Evolutionary conservation across 2,329 filamentous ascomycete genomes (phyloP), one percentile per base, ranked within the genome.

Genomic region (Penicillium capsulatum): DNA sequence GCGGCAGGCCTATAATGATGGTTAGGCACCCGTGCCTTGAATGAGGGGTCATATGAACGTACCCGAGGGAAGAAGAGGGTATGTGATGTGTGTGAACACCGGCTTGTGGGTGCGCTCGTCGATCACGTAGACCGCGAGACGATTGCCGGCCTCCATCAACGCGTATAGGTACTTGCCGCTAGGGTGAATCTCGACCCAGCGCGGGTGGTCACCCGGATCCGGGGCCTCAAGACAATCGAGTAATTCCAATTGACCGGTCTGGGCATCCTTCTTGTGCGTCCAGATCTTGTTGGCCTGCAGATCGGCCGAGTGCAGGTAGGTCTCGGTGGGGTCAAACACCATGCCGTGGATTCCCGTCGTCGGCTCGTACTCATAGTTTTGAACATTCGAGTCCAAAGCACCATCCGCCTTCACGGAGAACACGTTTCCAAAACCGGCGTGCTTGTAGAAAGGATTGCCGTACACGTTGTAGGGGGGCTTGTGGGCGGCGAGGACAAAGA

Each of bases 71-170:
- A 94, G 86, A 33, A 94, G 73, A 2, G 88, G 86, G 63, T 80
- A 94, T 37, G 77, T 74, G 50, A 83, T 79, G 59, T 84, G 77
- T 4, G 87, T 94, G 67, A 86, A 92, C 13, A 87, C 76, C 9
- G 88, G 88, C 59, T 86, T 68, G 63, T 81, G 83, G 3, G 84
- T 86, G 31, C 71, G 63, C 40, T 81, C 77, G 62, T 92, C 84
- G 65, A 94, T 80, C 50, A 85, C 75, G 65, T 92, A 94, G 55
- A 89, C 84, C 63, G 80, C 87, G 40, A 94, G 69, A 36, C 83
- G 74, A 69, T 94, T 94, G 38, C 87, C 86, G n/a, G 82, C 83
- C 67, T 94, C 88, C 85, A 92, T 94, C 53, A 94, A 74, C 6
- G 79, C 86, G 67, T 94, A 94, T 40, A 94, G 74, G 64, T 88